Conservation (phyloP, 352 stramenopile genomes). For the Pythium brachiatum region DNA sequence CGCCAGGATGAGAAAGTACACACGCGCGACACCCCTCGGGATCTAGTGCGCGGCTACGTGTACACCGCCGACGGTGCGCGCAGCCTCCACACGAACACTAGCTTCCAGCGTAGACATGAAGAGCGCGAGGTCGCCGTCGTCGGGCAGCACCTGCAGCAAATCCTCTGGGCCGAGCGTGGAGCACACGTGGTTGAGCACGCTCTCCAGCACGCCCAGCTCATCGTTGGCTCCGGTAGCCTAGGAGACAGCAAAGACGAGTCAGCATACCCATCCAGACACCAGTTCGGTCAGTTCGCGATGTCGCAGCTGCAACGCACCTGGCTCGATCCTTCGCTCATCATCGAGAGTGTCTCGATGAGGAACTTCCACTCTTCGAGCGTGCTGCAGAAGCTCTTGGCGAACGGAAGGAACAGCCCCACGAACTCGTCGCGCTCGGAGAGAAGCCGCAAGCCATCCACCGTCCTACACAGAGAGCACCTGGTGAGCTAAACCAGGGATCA, state of each 20-base stretch:
- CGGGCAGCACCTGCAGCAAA: slow-evolving; percentile 70
- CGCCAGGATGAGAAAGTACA: background rate
- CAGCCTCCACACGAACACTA: slow-evolving; percentile 49
- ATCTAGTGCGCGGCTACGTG: too few relatives aligned
- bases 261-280: background rate
- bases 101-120: slow-evolving; percentile 77
- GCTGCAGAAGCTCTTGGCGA: slow-evolving; percentile 63
- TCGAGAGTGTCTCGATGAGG: slow-evolving; percentile 63
- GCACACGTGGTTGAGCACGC: slow-evolving; percentile 67
- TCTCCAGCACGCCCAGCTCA: slow-evolving; percentile 51
- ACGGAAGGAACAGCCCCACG: slow-evolving; percentile 68
- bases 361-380: slow-evolving; percentile 76
- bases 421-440: slow-evolving; percentile 50
- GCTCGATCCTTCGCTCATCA: slow-evolving; percentile 32
- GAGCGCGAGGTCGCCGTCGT: slow-evolving; percentile 67
- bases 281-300: background rate
- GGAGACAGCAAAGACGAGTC: background rate
- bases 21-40: background rate
- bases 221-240: slow-evolving; percentile 15
- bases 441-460: slow-evolving; percentile 59
- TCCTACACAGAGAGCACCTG: slow-evolving; percentile 15
- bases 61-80: slow-evolving; percentile 28
- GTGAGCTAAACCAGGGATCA: background rate
- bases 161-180: slow-evolving; percentile 73
- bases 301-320: slow-evolving; percentile 27